Evolutionary conservation across 331 rosid species (phyloP), one percentile per base, ranked within the genome.

Genomic region (Rosa hybrid): DNA sequence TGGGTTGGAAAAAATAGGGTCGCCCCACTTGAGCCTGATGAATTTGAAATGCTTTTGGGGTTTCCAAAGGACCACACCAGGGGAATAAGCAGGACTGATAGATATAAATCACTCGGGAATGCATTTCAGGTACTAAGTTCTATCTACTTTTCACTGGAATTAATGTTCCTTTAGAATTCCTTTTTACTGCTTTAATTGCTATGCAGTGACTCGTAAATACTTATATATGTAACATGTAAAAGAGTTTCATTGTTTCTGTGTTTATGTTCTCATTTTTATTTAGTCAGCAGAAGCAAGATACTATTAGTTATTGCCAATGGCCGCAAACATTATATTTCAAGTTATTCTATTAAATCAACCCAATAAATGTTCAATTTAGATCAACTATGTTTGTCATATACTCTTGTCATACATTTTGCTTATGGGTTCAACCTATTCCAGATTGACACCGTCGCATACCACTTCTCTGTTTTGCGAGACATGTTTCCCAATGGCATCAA

Each of bases 401-500:
- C 27, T 62, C 49, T 62, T 8, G 12, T n/a, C 27, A 21, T 62
- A 8, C 76, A 56, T 18, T 54, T 65, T 77, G 41, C 85, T 82
- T 56, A 82, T 42, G 48, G 42, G 70, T 65, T 82, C 10, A 42
- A 38, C 68, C 79, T 25, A 34, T 80, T 90, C 77, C 97, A 96
- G 99, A 92, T 96, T 30, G 98, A 96, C 84, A 93, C 99, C 0
- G 99, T 96, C 72, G 98, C 99, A 64, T 96, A 87, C 82, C 98
- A 93, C 84, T 82, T 96, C 20, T 96, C 99, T 3, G 97, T 89
- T 17, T 81, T 96, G 83, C 90, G 90, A 82, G 95, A 88, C 46
- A 73, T 90, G 95, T 96, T 69, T 81, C 99, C 99, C 0, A 12
- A 77, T 20, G 98, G 99, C 23, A 86, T 96, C 81, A 96, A 96